Evolutionary conservation across 306 rosid genomes (phyloP), one percentile per base, ranked within the genome.

Genomic region (Aeschynomene evenia): DNA sequence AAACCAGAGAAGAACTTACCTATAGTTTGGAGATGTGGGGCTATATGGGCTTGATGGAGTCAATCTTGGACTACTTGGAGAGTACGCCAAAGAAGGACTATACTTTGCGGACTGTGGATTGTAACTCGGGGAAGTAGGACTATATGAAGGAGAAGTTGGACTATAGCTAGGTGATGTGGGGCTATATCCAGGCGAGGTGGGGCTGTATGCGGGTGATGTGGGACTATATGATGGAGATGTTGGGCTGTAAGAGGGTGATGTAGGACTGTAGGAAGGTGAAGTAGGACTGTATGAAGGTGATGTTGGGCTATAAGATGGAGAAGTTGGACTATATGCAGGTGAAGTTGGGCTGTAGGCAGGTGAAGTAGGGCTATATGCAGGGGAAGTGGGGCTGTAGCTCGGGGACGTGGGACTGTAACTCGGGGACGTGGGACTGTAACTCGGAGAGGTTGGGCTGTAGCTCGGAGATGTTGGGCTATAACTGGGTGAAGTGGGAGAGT

Each of bases 41-140:
- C 98, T 90, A 53, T 94, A 94, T 7, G 99, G 97, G 79, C 99
- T 94, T 23, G 98, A 81, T 15, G 99, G 96, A 19, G 99, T 85
- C 76, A 94, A 24, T 58, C 97, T 87, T 5, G 97, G 99, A 64
- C 99, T 94, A 85, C 97, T 88, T 14, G 99, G 99, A 59, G 97
- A 94, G 69, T 94, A 94, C 3, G 99, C 97, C 72, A 89, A 72
- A 0, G 97, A 94, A 2, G 97, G 99, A 74, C 99, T 94, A 81
- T 92, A 92, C 77, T 85, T 92, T 20, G 96, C 98, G 15, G 96
- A 89, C 81, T 85, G 98, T 42, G 96, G 98, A 73, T 89, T 92
- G 79, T 83, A 89, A 77, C 96, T 89, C 3, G 98, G 95, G 61
- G 98, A 92, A 23, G 98, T 89, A 1, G 98, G 98, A 51, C 89